Percentiles rank a stretch among this genome's conserved stretches.
phyloP scores from a whole-genome alignment of 805 yeast genomes.

The Lipomyces orientalis region DNA sequence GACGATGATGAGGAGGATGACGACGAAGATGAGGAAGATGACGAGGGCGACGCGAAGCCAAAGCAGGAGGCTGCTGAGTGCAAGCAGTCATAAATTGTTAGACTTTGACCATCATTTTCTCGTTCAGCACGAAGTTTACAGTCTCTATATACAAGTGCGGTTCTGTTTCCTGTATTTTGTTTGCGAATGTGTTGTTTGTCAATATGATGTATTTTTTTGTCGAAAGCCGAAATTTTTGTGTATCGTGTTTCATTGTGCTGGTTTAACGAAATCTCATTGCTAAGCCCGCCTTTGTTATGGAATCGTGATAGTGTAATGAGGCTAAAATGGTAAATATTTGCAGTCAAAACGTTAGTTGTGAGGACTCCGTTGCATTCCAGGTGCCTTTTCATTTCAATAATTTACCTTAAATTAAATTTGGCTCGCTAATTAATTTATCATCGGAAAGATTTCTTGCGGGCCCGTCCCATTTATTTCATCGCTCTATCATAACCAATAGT shows the following conservation, averaged over 20 bases:
- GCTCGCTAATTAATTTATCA: too few species aligned
- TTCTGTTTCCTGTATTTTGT: background rate
- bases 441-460: too few species aligned
- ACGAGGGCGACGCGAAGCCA: constrained; percentile 49
- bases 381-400: too few species aligned
- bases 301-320: background rate
- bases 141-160: constrained; percentile 1
- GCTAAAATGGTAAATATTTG: background rate
- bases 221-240: background rate
- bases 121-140: background rate
- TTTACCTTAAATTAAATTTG: too few species aligned
- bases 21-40: constrained; percentile 50
- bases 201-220: background rate
- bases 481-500: too few species aligned
- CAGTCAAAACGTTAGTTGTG: background rate
- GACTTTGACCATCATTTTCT: background rate
- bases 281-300: background rate
- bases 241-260: background rate
- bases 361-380: too few species aligned
- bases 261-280: background rate
- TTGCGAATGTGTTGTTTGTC: background rate
- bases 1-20: constrained; percentile 59
- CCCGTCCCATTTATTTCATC: too few species aligned
- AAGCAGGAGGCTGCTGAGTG: constrained; percentile 65
- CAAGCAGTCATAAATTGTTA: constrained; percentile 52